Evolutionary conservation across 257 asterid genomes (phyloP).

Genomic region (Knoxia roxburghii): DNA sequence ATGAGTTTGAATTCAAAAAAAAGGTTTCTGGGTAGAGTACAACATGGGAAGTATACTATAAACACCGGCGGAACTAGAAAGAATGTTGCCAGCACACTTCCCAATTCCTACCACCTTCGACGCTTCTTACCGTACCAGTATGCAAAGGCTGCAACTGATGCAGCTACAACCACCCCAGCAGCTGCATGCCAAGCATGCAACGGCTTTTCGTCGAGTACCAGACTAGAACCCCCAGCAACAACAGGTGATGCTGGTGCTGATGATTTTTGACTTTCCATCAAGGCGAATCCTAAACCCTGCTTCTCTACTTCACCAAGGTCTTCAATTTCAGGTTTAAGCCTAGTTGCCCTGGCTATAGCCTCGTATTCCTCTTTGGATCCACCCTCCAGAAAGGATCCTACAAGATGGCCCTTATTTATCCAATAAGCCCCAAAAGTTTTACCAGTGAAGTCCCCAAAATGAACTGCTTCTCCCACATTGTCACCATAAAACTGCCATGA

Average conservation of each 20-base stretch:
- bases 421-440: conserved; percentile 67
- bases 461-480: conserved; percentile 57
- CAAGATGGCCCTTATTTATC: conserved; percentile 57
- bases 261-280: conserved; percentile 29
- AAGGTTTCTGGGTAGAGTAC: conserved; percentile 29
- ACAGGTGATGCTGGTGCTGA: conserved; percentile 14
- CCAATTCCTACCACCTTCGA: conserved; percentile 52
- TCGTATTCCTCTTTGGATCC: conserved; percentile 78
- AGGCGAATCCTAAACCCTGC: conserved; percentile 57
- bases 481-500: conserved; percentile 95
- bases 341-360: conserved; percentile 57
- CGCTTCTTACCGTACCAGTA: conserved; percentile 83
- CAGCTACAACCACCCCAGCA: conserved; percentile 73
- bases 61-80: conserved; percentile 1
- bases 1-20: no score
- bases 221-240: conserved; percentile 20
- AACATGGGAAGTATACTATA: conserved; percentile 16
- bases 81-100: conserved; percentile 4
- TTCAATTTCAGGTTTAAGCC: conserved; percentile 49
- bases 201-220: conserved; percentile 35
- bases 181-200: conserved; percentile 63
- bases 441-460: conserved; percentile 61
- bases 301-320: conserved; percentile 54
- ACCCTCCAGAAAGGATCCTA: conserved; percentile 89
- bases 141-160: conserved; percentile 71